Evolutionary conservation across 73 alveolate genomes (phyloP).

Genomic region (Paramecium sonneborni): DNA sequence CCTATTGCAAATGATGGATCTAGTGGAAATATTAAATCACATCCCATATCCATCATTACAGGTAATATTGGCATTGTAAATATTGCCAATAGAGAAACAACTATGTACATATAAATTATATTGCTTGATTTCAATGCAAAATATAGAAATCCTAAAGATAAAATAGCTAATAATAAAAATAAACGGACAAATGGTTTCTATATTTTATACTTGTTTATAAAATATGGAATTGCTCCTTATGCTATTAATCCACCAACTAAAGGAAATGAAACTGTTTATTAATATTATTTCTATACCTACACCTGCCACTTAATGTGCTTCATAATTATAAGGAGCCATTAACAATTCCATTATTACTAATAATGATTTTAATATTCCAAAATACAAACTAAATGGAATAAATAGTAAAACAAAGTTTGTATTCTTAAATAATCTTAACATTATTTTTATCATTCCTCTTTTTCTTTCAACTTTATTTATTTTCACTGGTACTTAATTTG

Average conservation of each 20-base stretch:
- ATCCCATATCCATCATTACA: conserved; percentile 3
- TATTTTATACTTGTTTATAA: neutral
- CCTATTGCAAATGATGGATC: conserved; percentile 27
- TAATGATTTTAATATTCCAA: conserved; percentile 1
- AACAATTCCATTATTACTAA: neutral
- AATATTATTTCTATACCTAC: neutral
- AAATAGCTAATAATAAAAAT: neutral
- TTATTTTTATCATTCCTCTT: neutral
- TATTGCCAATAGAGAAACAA: neutral
- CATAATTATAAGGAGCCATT: neutral
- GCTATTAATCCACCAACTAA: conserved; percentile 23
- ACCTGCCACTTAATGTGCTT: neutral
- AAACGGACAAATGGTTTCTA: neutral
- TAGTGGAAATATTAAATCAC: neutral
- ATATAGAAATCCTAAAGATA: neutral
- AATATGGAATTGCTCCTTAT: neutral
- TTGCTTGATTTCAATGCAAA: neutral
- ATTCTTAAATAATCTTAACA: neutral
- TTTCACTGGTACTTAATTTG: neutral
- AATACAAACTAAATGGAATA: conserved; percentile 16
- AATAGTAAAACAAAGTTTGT: conserved; percentile 2
- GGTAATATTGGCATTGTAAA: conserved; percentile 12
- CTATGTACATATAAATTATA: neutral
- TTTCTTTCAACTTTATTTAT: neutral
- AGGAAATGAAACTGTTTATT: neutral